Evolutionary conservation across 352 stramenopile genomes (phyloP).

Genomic region (Phytophthora pinifolia): DNA sequence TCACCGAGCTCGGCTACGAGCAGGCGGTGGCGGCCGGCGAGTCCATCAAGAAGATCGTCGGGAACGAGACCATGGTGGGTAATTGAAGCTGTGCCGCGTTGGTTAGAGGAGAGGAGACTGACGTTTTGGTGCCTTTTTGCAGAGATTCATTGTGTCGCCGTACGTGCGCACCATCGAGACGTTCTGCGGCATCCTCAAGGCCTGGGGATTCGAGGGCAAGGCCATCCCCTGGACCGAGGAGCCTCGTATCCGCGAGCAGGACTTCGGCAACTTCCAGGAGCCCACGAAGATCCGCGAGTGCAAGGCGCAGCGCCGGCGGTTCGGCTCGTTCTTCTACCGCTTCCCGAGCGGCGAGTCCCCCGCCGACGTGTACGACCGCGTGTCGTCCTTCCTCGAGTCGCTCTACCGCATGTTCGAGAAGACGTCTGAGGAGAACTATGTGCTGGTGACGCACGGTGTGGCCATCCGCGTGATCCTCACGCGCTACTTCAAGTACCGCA

Average conservation of each 20-base stretch:
- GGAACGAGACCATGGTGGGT: conserved; percentile 71
- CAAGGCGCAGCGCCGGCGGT: conserved; percentile 72
- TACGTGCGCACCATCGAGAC: conserved; percentile 88
- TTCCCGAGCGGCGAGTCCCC: conserved; percentile 88
- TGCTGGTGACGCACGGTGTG: conserved; percentile 87
- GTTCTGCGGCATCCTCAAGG: conserved; percentile 79
- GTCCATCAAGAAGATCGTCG: conserved; percentile 76
- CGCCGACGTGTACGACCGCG: conserved; percentile 87
- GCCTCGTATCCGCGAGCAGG: conserved; percentile 86
- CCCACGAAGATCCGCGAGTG: conserved; percentile 79
- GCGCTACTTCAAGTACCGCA: conserved; percentile 88
- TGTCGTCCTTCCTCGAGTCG: conserved; percentile 88
- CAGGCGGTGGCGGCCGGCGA: conserved; percentile 69
- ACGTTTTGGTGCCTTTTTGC: conserved; percentile 10
- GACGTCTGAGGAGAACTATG: conserved; percentile 74
- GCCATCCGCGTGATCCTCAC: conserved; percentile 88
- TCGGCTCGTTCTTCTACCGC: conserved; percentile 89
- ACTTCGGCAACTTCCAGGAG: conserved; percentile 92
- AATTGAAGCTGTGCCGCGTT: not conserved
- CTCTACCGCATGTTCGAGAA: conserved; percentile 87
- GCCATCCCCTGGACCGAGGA: conserved; percentile 80
- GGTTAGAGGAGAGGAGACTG: not conserved
- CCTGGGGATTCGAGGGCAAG: conserved; percentile 55
- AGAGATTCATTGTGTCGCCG: conserved; percentile 86
- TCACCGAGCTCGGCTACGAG: conserved; percentile 78